Base-by-base conservation (phyloP, 1,284 basidiomycete genomes). In the Anthracocystis setariae region DNA sequence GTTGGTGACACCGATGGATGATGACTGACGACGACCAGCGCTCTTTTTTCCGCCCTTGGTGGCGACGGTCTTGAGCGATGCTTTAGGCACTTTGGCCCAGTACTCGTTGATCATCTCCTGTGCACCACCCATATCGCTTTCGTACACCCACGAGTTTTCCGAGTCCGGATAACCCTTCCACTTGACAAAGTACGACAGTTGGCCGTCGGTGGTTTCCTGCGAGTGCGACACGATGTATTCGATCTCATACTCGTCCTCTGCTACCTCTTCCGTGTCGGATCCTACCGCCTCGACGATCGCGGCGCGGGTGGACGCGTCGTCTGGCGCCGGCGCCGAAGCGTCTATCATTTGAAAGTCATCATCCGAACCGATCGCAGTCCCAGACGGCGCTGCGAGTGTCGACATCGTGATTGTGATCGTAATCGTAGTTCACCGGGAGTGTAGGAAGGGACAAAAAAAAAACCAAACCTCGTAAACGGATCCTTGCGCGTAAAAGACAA, bases 151-250 rank as follows among this genome's bases (percentile, higher is more conserved):
- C 12, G 56, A 51, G 48, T 78, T 74, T 29, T 78, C 67, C 17
- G 45, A 44, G 3, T 60, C 40, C 9, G 58, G 55, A 40, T 77
- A 78, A 10, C 76, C 77, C 37, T 76, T 72, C 77, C 77, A 78
- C 29, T 72, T 71, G 23, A 77, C 76, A 43, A 59, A 68, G 52
- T 77, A 78, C n/a, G 75, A 76, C 27, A 75, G 40, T 42, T 78
- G 56, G 10, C 52, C 60, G 27, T 62, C 45, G 38, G 46, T 38
- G 27, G 46, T 60, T 15, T 47, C 44, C 13, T 54, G 35, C 8
- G 63, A 60, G 35, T 76, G 74, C 10, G 43, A 45, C 15, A 76
- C 60, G 40, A 76, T 76, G 24, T 46, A 35, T 43, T 74, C 74
- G 56, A 76, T 74, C 45, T 76, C 74, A 49, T 76, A 76, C 48